Evolutionary conservation across 2,329 filamentous ascomycete genomes (phyloP).

Genomic region (Pseudovirgaria hyperparasitica): DNA sequence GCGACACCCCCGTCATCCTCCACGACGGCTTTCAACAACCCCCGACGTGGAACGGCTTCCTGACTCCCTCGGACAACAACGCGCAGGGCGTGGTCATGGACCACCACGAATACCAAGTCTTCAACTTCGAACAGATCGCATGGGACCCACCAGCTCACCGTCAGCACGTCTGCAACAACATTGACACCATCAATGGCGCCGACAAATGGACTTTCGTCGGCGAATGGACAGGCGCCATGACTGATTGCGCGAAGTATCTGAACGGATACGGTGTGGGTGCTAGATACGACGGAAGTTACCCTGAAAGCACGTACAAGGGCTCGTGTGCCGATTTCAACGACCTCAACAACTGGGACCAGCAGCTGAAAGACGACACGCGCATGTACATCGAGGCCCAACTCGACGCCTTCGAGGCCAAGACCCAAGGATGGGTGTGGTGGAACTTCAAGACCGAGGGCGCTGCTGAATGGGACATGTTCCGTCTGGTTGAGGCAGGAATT

Average conservation of each 20-base stretch:
- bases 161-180: conserved; percentile 42
- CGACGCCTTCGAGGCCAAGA: conserved; percentile 36
- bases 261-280: conserved; percentile 47
- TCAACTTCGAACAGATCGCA: conserved; percentile 38
- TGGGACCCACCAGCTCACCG: conserved; percentile 41
- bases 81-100: conserved; percentile 48
- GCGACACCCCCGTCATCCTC: conserved; percentile 40
- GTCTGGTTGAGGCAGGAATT: conserved; percentile 35
- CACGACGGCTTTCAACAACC: conserved; percentile 44
- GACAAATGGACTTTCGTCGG: conserved; percentile 58
- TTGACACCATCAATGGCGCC: conserved; percentile 32
- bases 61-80: conserved; percentile 37
- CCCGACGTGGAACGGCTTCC: conserved; percentile 48
- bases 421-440: conserved; percentile 45
- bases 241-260: conserved; percentile 41
- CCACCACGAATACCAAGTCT: conserved; percentile 58
- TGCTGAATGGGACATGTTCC: conserved; percentile 41
- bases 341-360: conserved; percentile 34
- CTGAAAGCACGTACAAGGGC: conserved; percentile 36
- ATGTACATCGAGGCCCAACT: conserved; percentile 44
- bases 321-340: conserved; percentile 40
- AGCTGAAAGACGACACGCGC: conserved; percentile 32
- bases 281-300: conserved; percentile 45
- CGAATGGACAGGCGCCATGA: conserved; percentile 58
- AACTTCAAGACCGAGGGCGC: conserved; percentile 45